Conservation (phyloP, 108 stramenopile species). For the Cyclotella cryptica region DNA sequence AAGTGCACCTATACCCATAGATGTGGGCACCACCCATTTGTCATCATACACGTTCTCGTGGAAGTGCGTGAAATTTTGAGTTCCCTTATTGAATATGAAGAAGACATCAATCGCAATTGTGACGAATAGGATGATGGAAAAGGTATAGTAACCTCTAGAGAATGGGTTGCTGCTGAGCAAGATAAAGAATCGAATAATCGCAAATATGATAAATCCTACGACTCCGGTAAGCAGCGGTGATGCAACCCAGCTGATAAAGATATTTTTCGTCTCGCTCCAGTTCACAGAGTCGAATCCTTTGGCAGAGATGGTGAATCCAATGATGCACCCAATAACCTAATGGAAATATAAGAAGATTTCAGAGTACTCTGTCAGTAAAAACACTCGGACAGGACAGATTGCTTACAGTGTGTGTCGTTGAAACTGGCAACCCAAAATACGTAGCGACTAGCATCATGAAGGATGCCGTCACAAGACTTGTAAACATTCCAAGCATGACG, state of each 20-base stretch:
- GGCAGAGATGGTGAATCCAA: slow-evolving; percentile 32
- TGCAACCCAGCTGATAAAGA: slow-evolving; percentile 63
- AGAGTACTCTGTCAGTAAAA: not conserved
- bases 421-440: slow-evolving; percentile 37
- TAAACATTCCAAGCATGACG: slow-evolving; percentile 68
- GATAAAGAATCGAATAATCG: slow-evolving; percentile 25
- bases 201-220: slow-evolving; percentile 42
- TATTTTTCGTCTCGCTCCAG: slow-evolving; percentile 42
- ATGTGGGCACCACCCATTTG: slow-evolving; percentile 30
- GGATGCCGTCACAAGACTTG: slow-evolving; percentile 50
- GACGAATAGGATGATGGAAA: slow-evolving; percentile 57
- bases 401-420: slow-evolving; percentile 34
- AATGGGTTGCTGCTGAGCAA: slow-evolving; percentile 43
- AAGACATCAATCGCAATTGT: slow-evolving; percentile 57
- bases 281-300: slow-evolving; percentile 49
- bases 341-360: not conserved
- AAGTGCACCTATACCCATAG: slow-evolving; percentile 35
- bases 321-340: slow-evolving; percentile 21
- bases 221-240: slow-evolving; percentile 61
- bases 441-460: slow-evolving; percentile 43
- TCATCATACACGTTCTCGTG: slow-evolving; percentile 40
- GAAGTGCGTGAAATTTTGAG: slow-evolving; percentile 31
- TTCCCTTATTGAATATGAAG: slow-evolving; percentile 64
- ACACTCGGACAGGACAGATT: too few species aligned
- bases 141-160: slow-evolving; percentile 49